Percentiles rank a stretch among this genome's conserved stretches.
Conservation (phyloP, 176 grass and related monocot genomes). For the Poa pratensis region DNA sequence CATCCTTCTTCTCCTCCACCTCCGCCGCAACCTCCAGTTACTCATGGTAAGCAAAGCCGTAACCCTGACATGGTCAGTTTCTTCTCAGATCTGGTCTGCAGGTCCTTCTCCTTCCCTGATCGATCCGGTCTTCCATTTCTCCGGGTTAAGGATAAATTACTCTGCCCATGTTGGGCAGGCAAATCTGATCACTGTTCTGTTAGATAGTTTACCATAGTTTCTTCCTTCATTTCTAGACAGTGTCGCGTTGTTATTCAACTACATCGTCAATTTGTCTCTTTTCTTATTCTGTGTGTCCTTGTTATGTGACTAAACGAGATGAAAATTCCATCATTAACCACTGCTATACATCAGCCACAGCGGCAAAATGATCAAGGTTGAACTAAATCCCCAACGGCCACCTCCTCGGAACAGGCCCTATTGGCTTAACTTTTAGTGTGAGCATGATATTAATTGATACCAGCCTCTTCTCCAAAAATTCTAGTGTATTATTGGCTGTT, state of each 20-base stretch:
- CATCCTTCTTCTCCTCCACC: conserved; percentile 22
- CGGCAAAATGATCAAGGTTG: neutral
- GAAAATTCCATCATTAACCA: neutral
- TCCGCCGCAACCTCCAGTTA: neutral
- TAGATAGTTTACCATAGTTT: neutral
- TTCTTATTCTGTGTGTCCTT: too few relatives aligned
- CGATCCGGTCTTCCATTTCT: neutral
- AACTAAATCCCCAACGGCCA: neutral
- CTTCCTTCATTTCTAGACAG: neutral
- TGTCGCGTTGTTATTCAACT: neutral
- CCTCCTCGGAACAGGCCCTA: neutral
- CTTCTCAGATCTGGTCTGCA: conserved; percentile 1
- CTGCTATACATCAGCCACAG: neutral
- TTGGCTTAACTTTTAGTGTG: neutral
- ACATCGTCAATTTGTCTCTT: neutral
- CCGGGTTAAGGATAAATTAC: neutral
- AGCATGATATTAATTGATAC: neutral
- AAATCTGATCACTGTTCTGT: neutral
- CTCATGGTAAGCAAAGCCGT: neutral
- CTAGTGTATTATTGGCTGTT: neutral
- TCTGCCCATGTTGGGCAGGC: neutral
- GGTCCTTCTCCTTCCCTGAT: neutral
- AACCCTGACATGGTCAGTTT: neutral
- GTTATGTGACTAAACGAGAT: neutral
- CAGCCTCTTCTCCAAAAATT: neutral